Base-by-base conservation (phyloP, 2,329 filamentous ascomycete genomes). In the Pseudogymnoascus sp. region DNA sequence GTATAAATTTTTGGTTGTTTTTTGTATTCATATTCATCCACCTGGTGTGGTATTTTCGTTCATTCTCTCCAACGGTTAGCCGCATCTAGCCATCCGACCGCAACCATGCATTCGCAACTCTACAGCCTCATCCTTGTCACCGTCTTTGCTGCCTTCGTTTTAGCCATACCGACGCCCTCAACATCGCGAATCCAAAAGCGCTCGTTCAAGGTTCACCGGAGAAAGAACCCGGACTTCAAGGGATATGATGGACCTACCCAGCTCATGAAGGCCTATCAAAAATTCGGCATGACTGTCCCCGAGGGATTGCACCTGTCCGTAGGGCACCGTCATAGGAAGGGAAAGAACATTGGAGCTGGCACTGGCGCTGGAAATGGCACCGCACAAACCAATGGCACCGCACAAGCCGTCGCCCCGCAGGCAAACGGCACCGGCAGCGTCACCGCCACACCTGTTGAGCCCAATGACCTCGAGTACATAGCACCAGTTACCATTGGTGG, bases 201-300 rank as follows among this genome's bases (percentile, higher is more conserved):
- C 61, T 70, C 68, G 64, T 74, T 74, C 67, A 72, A 71, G 50
- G 70, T 74, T 41, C 68, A 69, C 50, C 70, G 72, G 62, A 66
- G 71, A 11, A 61, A 66, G 14, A 74, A 74, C 60, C 76, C 76
- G n/a, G 77, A 78, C 63, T 85, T 85, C 71, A 77, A 78, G 22
- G 75, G 80, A 19, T 74, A 72, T 65, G 80, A 88, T 76, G 86
- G 87, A n/a, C 78, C 81, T 6, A 72, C 76, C 63, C 38, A 40
- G 26, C 79, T 93, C 68, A 75, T 82, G 60, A 89, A 84, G 75
- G 84, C 88, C 14, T 87, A 89, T 73, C 76, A 79, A 69, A 93
- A 93, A 73, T 91, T 82, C 74, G 81, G 83, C 66, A 81, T 87
- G 75, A 75, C 77, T 38, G 75, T 82, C 53, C 75, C 79, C 2